Percentiles rank a stretch among this genome's conserved stretches.
Evolutionary conservation across 345 rosid genomes (phyloP).

Genomic region (Excoecaria cochinchinensis): DNA sequence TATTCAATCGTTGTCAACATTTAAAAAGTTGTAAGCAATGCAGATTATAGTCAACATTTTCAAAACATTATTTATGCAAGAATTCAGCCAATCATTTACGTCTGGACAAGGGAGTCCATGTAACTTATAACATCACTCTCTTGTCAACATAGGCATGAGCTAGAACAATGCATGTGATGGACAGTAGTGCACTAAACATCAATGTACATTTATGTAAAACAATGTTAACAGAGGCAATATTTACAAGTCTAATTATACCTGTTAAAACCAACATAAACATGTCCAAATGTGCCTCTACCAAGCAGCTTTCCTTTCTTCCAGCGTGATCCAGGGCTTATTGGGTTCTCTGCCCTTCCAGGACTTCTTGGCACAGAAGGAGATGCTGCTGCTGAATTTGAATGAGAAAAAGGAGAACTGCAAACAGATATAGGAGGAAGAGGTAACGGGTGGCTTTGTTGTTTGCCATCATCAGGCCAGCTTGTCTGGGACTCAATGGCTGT

Average conservation of each 20-base stretch:
- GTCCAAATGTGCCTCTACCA: conserved; percentile 85
- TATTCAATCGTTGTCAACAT: neutral
- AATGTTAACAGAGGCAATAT: neutral
- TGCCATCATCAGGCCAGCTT: conserved; percentile 76
- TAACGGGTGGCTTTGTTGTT: conserved; percentile 82
- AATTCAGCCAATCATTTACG: neutral
- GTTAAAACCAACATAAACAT: conserved; percentile 75
- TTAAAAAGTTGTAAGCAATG: neutral
- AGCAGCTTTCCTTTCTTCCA: conserved; percentile 77
- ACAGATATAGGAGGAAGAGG: conserved; percentile 86
- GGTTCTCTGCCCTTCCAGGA: conserved; percentile 86
- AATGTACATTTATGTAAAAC: neutral
- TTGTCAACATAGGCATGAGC: neutral
- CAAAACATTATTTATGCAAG: neutral
- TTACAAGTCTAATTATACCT: conserved; percentile 32
- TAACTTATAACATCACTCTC: neutral
- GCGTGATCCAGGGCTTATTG: conserved; percentile 59
- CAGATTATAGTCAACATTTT: neutral
- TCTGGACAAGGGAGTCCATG: neutral
- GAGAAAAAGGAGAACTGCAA: conserved; percentile 75
- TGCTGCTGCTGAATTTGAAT: conserved; percentile 79
- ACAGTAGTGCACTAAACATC: neutral
- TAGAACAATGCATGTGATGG: neutral
- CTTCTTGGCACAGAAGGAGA: conserved; percentile 97
- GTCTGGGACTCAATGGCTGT: conserved; percentile 61